Percentiles rank a stretch among this genome's conserved stretches.
phyloP scores from a whole-genome alignment of 2,329 filamentous ascomycete species.

The Cladophialophora yegresii region DNA sequence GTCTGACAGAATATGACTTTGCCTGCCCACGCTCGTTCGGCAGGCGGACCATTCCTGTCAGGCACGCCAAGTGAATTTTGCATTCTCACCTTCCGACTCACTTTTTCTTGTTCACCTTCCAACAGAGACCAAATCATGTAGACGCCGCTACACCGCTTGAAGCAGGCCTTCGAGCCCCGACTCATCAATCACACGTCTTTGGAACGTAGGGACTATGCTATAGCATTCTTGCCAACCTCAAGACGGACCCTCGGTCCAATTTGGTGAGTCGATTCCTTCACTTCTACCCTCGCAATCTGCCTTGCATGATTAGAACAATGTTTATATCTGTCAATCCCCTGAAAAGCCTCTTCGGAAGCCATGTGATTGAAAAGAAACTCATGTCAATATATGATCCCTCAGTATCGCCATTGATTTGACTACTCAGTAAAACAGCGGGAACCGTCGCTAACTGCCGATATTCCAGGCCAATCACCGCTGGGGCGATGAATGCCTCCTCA shows the following conservation, averaged over 20 bases:
- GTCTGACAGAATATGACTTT: conserved; percentile 7
- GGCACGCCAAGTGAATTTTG: conserved; percentile 9
- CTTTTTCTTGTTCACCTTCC: conserved; percentile 2
- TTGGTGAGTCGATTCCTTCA: background rate
- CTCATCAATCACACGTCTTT: background rate
- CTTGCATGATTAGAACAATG: conserved; percentile 63
- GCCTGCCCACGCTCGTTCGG: background rate
- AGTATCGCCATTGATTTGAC: background rate
- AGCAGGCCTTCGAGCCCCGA: conserved; percentile 26
- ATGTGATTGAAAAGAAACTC: conserved; percentile 52
- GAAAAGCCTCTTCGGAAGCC: conserved; percentile 54
- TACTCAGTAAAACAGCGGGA: background rate
- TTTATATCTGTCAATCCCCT: conserved; percentile 83
- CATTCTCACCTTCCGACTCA: background rate
- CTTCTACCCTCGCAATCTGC: background rate
- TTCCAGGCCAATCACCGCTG: background rate
- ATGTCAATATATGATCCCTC: conserved; percentile 48
- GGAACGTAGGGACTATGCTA: background rate
- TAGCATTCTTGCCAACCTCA: background rate
- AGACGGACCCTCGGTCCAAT: background rate
- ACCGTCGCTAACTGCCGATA: conserved; percentile 6
- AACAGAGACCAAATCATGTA: conserved; percentile 22
- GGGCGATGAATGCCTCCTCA: conserved; percentile 19
- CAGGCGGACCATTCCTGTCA: conserved; percentile 3
- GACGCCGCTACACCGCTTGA: conserved; percentile 21